phyloP scores from a whole-genome alignment of 768 basidiomycete genomes.

The Myochromella boudieri region DNA sequence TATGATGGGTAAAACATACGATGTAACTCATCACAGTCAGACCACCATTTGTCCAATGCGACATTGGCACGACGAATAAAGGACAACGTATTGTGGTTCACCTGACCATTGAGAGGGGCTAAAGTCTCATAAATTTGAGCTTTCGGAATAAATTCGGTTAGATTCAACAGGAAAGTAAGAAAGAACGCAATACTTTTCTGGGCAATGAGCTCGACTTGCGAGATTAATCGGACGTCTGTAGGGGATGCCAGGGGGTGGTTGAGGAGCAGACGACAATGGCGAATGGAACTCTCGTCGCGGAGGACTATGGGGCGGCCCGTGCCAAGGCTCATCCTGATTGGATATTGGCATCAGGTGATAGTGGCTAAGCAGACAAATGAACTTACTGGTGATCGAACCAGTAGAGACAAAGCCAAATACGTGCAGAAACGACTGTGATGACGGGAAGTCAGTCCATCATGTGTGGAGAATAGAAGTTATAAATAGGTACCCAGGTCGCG shows the following conservation, averaged over 20 bases:
- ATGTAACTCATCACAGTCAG: slow-evolving; percentile 84
- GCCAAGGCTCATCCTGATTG: slow-evolving; percentile 79
- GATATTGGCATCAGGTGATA: slow-evolving; percentile 7
- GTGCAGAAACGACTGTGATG: slow-evolving; percentile 76
- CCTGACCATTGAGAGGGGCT: slow-evolving; percentile 80
- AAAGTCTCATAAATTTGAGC: slow-evolving; percentile 94
- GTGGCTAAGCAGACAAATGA: slow-evolving; percentile 3
- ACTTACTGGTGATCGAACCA: slow-evolving; percentile 95
- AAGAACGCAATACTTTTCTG: slow-evolving; percentile 71
- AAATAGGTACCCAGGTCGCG: slow-evolving; percentile 69
- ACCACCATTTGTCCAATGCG: slow-evolving; percentile 90
- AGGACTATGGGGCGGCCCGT: slow-evolving; percentile 90
- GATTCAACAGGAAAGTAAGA: not conserved
- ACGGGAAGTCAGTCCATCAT: too few species aligned
- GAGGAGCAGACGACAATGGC: slow-evolving; percentile 79
- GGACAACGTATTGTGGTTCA: slow-evolving; percentile 80
- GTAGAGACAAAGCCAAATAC: slow-evolving; percentile 93
- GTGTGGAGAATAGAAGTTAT: slow-evolving; percentile 4
- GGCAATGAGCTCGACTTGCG: slow-evolving; percentile 85
- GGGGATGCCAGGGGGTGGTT: slow-evolving; percentile 84
- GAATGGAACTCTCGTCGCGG: slow-evolving; percentile 85
- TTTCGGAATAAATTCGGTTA: slow-evolving; percentile 26
- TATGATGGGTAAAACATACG: slow-evolving; percentile 39
- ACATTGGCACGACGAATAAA: slow-evolving; percentile 86
- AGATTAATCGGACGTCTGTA: slow-evolving; percentile 86